Percentiles rank a stretch among this genome's conserved stretches.
These are phyloP conservation scores for Mortierella sp. DNA, from an alignment of 371 early-diverging fungal species.

Conservation along the genomic window DNA sequence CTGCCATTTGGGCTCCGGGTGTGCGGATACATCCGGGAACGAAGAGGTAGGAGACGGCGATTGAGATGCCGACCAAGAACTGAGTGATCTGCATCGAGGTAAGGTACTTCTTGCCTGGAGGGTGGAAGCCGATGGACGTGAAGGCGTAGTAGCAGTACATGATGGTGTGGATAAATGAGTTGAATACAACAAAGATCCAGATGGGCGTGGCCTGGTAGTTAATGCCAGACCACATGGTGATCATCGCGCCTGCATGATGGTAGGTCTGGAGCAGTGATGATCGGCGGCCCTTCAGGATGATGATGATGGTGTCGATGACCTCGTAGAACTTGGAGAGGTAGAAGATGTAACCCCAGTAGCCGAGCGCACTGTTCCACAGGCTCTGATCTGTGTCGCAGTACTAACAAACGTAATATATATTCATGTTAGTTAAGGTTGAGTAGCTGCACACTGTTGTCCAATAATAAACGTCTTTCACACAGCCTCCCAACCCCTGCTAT, in stretches of 20 bases:
- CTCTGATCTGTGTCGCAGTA: constrained; percentile 76
- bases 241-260: constrained; percentile 91
- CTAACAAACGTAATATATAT: constrained; percentile 38
- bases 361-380: constrained; percentile 78
- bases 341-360: constrained; percentile 84
- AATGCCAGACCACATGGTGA: constrained; percentile 81
- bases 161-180: constrained; percentile 91
- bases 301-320: constrained; percentile 88
- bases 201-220: constrained; percentile 80
- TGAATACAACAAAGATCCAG: constrained; percentile 89
- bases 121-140: constrained; percentile 80
- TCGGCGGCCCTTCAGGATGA: constrained; percentile 83
- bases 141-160: constrained; percentile 92
- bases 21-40: constrained; percentile 73
- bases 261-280: constrained; percentile 88
- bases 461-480: constrained; percentile 5
- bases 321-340: constrained; percentile 92
- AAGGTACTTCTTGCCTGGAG: constrained; percentile 86
- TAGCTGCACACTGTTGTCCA: neutral
- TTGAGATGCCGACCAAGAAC: constrained; percentile 82
- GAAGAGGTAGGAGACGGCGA: constrained; percentile 77
- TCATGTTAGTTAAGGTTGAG: neutral
- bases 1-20: constrained; percentile 73
- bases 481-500: constrained; percentile 9
- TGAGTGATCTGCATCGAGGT: constrained; percentile 91